These are phyloP conservation scores for Ochetophila trinervis DNA, from an alignment of 306 rosid genomes.

Conservation along the genomic window DNA sequence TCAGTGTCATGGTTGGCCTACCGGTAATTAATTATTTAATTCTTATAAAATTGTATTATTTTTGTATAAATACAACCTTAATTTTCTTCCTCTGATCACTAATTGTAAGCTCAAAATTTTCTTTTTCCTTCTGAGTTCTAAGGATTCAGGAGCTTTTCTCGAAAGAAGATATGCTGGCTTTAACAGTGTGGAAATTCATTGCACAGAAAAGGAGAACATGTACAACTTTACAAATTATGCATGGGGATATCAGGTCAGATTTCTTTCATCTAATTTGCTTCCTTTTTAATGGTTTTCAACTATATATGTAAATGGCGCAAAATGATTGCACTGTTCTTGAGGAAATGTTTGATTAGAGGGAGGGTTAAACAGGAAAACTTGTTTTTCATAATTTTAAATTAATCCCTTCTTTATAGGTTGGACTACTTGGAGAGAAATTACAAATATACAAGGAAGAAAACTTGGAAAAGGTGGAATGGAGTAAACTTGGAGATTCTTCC, in stretches of 20 bases:
- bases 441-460: slow-evolving; percentile 43
- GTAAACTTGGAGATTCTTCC: slow-evolving; percentile 17
- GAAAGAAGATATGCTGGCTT: slow-evolving; percentile 65
- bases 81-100: too few species aligned
- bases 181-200: slow-evolving; percentile 43
- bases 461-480: slow-evolving; percentile 37
- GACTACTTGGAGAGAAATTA: slow-evolving; percentile 51
- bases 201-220: slow-evolving; percentile 31
- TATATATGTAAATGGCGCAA: not conserved
- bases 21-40: slow-evolving; percentile 35
- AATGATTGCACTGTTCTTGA: not conserved
- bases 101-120: not conserved
- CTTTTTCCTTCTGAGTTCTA: not conserved
- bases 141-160: slow-evolving; percentile 81
- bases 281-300: not conserved
- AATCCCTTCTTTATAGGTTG: slow-evolving; percentile 37
- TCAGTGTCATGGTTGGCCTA: slow-evolving; percentile 67
- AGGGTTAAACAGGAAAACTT: too few species aligned
- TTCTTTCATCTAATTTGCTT: not conserved
- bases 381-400: not conserved
- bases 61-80: not conserved
- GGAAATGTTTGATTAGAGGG: too few species aligned
- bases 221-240: slow-evolving; percentile 40
- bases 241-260: slow-evolving; percentile 69
- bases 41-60: not conserved